A percentile compares a stretch with the other conserved stretches of the same genome.
Conservation (phyloP, 768 basidiomycete genomes). For the Termitomyces sp. region DNA sequence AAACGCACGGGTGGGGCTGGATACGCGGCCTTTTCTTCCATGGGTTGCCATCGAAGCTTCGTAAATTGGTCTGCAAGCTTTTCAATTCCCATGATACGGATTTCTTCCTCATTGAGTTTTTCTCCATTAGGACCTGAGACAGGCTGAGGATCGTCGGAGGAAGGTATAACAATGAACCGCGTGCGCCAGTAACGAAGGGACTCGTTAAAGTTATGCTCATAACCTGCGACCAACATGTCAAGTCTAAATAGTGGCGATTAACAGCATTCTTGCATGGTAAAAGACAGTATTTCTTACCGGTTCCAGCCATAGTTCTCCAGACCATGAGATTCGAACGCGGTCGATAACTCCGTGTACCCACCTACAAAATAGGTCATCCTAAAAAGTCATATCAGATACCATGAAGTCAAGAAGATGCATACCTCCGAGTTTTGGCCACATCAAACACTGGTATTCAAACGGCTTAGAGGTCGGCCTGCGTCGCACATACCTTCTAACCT, state of each 20-base stretch:
- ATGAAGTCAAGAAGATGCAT: slow-evolving; percentile 3
- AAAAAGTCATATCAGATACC: not conserved
- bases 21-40: slow-evolving; percentile 45
- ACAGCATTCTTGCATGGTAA: not conserved
- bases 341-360: slow-evolving; percentile 76
- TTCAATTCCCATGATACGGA: slow-evolving; percentile 83
- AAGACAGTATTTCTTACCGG: slow-evolving; percentile 36
- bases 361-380: slow-evolving; percentile 20
- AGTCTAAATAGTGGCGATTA: slow-evolving; percentile 37
- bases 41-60: slow-evolving; percentile 72
- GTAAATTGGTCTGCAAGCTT: slow-evolving; percentile 87
- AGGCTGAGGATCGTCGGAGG: slow-evolving; percentile 57
- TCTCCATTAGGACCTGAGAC: slow-evolving; percentile 63
- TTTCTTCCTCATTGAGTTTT: slow-evolving; percentile 78
- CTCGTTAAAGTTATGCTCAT: slow-evolving; percentile 75
- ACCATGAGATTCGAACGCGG: slow-evolving; percentile 72
- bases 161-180: slow-evolving; percentile 88
- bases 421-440: slow-evolving; percentile 89
- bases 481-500: slow-evolving; percentile 81
- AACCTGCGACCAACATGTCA: slow-evolving; percentile 82
- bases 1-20: slow-evolving; percentile 63
- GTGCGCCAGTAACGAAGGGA: slow-evolving; percentile 92
- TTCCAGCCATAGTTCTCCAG: slow-evolving; percentile 87
- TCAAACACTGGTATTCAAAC: slow-evolving; percentile 79
- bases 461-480: slow-evolving; percentile 58